Evolutionary conservation across 371 early-diverging fungal genomes (phyloP).

Genomic region (Blastocladiella emersonii): DNA sequence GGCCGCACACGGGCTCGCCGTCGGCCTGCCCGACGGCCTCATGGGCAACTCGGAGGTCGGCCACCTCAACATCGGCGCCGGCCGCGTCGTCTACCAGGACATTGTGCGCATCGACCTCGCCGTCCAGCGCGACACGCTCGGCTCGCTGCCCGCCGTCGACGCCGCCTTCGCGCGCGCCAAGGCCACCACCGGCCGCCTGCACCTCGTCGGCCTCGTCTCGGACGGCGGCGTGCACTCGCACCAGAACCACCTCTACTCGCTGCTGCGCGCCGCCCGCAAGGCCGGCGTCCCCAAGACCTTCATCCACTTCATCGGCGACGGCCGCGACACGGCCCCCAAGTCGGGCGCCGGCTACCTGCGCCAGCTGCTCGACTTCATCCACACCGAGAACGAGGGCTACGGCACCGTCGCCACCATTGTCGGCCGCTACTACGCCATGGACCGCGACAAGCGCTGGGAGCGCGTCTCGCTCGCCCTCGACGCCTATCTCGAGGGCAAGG

Average conservation of each 20-base stretch:
- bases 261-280: conserved; percentile 72
- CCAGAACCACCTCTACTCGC: conserved; percentile 77
- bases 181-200: conserved; percentile 71
- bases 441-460: conserved; percentile 99
- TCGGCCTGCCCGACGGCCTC: conserved; percentile 93
- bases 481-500: conserved; percentile 67
- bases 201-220: conserved; percentile 94
- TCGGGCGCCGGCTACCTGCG: conserved; percentile 60
- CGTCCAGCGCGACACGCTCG: conserved; percentile 63
- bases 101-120: conserved; percentile 92
- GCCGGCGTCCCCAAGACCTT: conserved; percentile 71
- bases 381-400: conserved; percentile 40
- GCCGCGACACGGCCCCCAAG: conserved; percentile 94
- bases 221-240: conserved; percentile 99
- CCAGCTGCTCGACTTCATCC: conserved; percentile 50
- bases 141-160: conserved; percentile 54
- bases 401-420: conserved; percentile 84
- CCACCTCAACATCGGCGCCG: conserved; percentile 99
- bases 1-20: conserved; percentile 91
- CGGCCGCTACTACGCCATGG: conserved; percentile 99
- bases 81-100: conserved; percentile 97
- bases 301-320: conserved; percentile 98
- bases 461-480: conserved; percentile 88
- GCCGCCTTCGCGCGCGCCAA: conserved; percentile 75
- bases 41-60: conserved; percentile 99